Percentiles rank a stretch among this genome's conserved stretches.
phyloP scores from a whole-genome alignment of 352 stramenopile species.

The Plasmopara muralis region DNA sequence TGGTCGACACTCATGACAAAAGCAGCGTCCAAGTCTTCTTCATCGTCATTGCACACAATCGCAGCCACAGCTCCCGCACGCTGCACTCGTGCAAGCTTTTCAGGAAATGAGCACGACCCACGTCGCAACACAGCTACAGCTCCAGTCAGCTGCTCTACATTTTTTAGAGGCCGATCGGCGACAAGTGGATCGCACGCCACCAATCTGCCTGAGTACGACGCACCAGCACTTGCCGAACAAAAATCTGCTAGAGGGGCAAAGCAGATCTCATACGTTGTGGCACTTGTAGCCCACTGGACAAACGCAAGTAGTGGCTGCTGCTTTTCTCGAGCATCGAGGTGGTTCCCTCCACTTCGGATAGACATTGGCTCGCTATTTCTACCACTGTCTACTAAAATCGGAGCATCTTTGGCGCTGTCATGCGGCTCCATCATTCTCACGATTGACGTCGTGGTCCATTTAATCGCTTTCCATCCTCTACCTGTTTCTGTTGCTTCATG shows the following conservation, averaged over 20 bases:
- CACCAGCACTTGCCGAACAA: conserved; percentile 29
- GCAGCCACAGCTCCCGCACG: conserved; percentile 42
- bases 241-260: conserved; percentile 69
- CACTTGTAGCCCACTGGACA: conserved; percentile 52
- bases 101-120: conserved; percentile 58
- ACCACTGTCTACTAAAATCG: too few relatives aligned
- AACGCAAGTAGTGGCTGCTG: conserved; percentile 20
- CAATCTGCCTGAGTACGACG: conserved; percentile 28
- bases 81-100: conserved; percentile 62
- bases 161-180: conserved; percentile 34
- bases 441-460: too few relatives aligned
- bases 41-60: conserved; percentile 46
- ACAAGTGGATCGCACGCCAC: conserved; percentile 30
- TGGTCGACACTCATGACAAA: conserved; percentile 62
- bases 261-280: conserved; percentile 33
- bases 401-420: too few relatives aligned
- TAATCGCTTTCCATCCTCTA: too few relatives aligned
- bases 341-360: too few relatives aligned
- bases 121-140: conserved; percentile 48
- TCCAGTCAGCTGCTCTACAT: conserved; percentile 27
- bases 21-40: too few relatives aligned
- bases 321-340: too few relatives aligned
- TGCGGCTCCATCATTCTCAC: too few relatives aligned
- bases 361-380: too few relatives aligned
- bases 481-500: too few relatives aligned